Conservation (phyloP, 352 stramenopile species). For the Globisporangium paroecandrum region DNA sequence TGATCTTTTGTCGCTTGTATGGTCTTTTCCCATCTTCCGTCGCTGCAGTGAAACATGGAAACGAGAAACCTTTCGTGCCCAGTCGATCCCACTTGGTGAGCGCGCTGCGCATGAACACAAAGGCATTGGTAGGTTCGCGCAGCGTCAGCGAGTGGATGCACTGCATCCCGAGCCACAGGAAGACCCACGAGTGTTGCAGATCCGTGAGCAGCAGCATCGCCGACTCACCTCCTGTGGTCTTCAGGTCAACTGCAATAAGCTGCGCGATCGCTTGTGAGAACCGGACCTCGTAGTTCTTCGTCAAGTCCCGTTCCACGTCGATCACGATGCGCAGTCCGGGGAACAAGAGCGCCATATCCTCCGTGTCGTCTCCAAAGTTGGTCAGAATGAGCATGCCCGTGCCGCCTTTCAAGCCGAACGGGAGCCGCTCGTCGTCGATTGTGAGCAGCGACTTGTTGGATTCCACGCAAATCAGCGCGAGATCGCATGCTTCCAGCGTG, state of each 20-base stretch:
- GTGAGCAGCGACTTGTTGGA: conserved; percentile 9
- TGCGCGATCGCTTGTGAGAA: conserved; percentile 9
- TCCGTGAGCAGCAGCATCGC: conserved; percentile 13
- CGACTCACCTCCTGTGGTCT: conserved; percentile 5
- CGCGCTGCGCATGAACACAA: conserved; percentile 3
- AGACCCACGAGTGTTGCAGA: conserved; percentile 11
- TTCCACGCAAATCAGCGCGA: conserved; percentile 9
- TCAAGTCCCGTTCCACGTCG: conserved; percentile 2
- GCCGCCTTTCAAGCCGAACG: conserved; percentile 8
- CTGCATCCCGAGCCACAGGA: conserved; percentile 11
- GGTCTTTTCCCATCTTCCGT: neutral
- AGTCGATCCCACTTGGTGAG: conserved; percentile 6
- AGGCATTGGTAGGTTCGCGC: conserved; percentile 1
- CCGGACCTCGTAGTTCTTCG: conserved; percentile 4
- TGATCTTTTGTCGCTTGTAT: conserved; percentile 12
- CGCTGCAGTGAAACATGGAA: neutral
- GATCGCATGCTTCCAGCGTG: conserved; percentile 4
- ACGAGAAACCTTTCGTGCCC: neutral
- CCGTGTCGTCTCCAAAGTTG: conserved; percentile 12
- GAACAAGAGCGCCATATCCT: conserved; percentile 9
- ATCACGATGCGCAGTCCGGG: conserved; percentile 10
- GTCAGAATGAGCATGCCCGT: conserved; percentile 11
- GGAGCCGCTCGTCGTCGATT: conserved; percentile 10
- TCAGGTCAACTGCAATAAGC: conserved; percentile 10
- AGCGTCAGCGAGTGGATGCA: conserved; percentile 9